Evolutionary conservation across 768 basidiomycete species (phyloP).

Genomic region (Suillus bovinus): DNA sequence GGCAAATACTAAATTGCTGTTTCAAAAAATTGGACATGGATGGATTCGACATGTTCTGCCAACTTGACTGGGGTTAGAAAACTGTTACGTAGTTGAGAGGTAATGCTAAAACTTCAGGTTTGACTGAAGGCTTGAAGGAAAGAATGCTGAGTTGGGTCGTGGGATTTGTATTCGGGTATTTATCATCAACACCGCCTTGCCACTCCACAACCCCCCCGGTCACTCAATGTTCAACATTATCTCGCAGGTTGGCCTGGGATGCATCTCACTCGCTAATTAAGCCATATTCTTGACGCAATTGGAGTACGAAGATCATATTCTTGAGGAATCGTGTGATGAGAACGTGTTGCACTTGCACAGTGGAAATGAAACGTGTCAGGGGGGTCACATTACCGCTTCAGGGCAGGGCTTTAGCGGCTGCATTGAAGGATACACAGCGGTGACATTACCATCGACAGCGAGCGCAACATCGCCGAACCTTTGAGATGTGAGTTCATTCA

Average conservation of each 20-base stretch:
- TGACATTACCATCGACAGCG: constrained; percentile 16
- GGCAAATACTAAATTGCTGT: constrained; percentile 91
- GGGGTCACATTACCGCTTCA: constrained; percentile 23
- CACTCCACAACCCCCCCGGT: constrained; percentile 8
- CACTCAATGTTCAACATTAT: background rate
- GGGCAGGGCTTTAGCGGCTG: constrained; percentile 24
- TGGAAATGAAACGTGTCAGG: constrained; percentile 18
- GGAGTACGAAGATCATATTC: background rate
- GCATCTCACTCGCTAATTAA: background rate
- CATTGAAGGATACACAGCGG: constrained; percentile 6
- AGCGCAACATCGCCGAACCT: constrained; percentile 24
- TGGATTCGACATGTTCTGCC: constrained; percentile 81
- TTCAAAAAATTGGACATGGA: constrained; percentile 71
- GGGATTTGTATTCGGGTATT: no score
- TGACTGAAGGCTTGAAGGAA: constrained; percentile 3
- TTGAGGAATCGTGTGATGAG: constrained; percentile 8
- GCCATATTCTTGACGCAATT: background rate
- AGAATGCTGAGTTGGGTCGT: background rate
- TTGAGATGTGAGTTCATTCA: constrained; percentile 40
- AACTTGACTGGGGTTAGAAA: constrained; percentile 57
- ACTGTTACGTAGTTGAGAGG: constrained; percentile 1
- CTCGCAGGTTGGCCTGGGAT: background rate
- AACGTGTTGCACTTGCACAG: constrained; percentile 1
- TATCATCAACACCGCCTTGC: constrained; percentile 10
- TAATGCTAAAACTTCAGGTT: background rate